Conservation (phyloP, 2,329 filamentous ascomycete genomes). For the Cadophora luteo-olivacea region DNA sequence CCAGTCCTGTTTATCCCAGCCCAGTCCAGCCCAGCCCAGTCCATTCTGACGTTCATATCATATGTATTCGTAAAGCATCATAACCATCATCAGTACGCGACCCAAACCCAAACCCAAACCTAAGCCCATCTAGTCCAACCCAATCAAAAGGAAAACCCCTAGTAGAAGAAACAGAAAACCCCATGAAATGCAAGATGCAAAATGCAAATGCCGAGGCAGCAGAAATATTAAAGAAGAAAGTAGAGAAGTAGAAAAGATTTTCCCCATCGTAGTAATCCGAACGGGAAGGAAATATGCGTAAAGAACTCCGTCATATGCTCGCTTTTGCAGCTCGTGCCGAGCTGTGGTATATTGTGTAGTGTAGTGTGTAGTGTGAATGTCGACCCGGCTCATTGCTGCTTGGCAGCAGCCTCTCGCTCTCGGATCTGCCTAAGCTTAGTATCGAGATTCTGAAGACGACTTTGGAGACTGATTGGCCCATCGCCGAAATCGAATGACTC, state of each 20-base stretch:
- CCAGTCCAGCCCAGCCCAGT: background rate
- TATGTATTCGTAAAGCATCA: conserved; percentile 13
- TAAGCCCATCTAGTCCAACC: background rate
- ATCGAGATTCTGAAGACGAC: conserved; percentile 39
- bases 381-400: too few species aligned
- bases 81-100: background rate
- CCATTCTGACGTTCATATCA: conserved; percentile 1
- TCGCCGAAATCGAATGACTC: conserved; percentile 43
- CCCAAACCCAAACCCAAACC: background rate
- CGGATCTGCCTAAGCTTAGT: conserved; percentile 40
- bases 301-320: conserved; percentile 17
- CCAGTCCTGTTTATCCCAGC: conserved; percentile 11
- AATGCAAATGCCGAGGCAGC: conserved; percentile 17
- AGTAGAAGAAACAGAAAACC: background rate
- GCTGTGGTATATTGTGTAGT: too few species aligned
- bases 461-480: conserved; percentile 37
- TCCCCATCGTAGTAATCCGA: background rate
- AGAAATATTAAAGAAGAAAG: conserved; percentile 10
- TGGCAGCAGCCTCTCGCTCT: conserved; percentile 34
- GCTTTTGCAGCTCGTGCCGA: conserved; percentile 2
- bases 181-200: conserved; percentile 21
- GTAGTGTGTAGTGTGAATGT: too few species aligned
- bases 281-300: background rate
- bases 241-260: conserved; percentile 6
- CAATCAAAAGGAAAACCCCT: background rate